phyloP scores from a whole-genome alignment of 768 basidiomycete species.

The Omphalotus guepiniiformis region DNA sequence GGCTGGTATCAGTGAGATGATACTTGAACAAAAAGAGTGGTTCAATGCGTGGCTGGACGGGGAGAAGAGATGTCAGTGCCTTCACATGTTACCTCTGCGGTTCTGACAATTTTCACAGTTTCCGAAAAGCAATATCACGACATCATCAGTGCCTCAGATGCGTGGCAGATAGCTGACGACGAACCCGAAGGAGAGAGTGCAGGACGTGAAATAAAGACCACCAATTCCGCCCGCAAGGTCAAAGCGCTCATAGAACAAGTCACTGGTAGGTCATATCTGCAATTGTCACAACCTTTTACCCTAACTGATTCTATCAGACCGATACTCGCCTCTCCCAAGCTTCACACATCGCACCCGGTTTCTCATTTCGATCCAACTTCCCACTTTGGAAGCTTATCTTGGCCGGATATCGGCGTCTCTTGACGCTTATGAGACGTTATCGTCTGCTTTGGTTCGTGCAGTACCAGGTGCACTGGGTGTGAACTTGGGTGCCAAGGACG shows the following conservation, averaged over 20 bases:
- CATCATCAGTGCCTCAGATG: conserved; percentile 75
- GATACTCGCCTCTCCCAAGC: conserved; percentile 84
- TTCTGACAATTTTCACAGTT: conserved; percentile 43
- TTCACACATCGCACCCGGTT: conserved; percentile 78
- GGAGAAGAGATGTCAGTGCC: conserved; percentile 77
- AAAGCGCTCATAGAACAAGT: conserved; percentile 89
- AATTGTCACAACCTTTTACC: not conserved
- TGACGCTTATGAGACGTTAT: conserved; percentile 91
- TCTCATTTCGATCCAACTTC: conserved; percentile 80
- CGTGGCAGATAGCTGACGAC: conserved; percentile 81
- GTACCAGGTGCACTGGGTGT: conserved; percentile 88
- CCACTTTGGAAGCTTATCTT: conserved; percentile 74
- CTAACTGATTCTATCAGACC: conserved; percentile 48
- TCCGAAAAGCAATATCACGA: conserved; percentile 83
- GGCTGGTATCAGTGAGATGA: conserved; percentile 77
- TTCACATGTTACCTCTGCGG: conserved; percentile 8
- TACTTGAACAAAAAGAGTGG: conserved; percentile 84
- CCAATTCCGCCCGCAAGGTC: conserved; percentile 78
- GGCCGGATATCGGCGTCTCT: conserved; percentile 76
- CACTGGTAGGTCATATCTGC: conserved; percentile 53
- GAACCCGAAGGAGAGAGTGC: conserved; percentile 34
- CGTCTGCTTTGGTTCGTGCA: conserved; percentile 81
- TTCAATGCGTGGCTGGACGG: conserved; percentile 88
- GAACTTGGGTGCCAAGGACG: conserved; percentile 42
- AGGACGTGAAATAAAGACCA: conserved; percentile 51